Evolutionary conservation across 257 asterid species (phyloP).

Genomic region (Perilla frutescens): DNA sequence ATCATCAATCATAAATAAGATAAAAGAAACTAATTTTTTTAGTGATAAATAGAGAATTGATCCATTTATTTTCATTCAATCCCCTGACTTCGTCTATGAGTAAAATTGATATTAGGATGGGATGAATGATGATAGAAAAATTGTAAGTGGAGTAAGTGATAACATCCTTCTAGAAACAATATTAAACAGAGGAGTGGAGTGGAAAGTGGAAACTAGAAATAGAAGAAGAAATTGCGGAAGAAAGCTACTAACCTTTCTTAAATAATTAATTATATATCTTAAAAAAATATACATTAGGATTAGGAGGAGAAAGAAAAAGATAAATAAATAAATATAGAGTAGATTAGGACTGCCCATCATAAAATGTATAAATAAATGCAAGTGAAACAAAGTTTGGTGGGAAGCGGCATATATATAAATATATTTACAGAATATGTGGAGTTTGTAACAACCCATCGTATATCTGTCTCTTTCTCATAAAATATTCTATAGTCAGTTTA

Average conservation of each 20-base stretch:
- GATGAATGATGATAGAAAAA: background rate
- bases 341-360: conserved; percentile 22
- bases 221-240: background rate
- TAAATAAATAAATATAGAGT: background rate
- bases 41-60: no score
- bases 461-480: no score
- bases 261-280: background rate
- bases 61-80: no score
- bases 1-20: no score
- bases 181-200: conserved; percentile 4
- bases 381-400: conserved; percentile 42
- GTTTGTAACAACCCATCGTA: conserved; percentile 35
- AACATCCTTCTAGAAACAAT: conserved; percentile 40
- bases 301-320: background rate
- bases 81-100: no score
- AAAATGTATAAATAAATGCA: conserved; percentile 2
- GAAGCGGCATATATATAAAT: background rate
- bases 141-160: conserved; percentile 38
- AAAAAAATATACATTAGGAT: background rate
- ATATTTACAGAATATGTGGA: conserved; percentile 40
- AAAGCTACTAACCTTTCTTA: no score
- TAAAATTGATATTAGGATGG: no score
- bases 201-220: conserved; percentile 19
- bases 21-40: no score
- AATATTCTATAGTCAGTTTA: no score